phyloP scores from a whole-genome alignment of 352 stramenopile species.

The Phytopythium chamaehyphon region DNA sequence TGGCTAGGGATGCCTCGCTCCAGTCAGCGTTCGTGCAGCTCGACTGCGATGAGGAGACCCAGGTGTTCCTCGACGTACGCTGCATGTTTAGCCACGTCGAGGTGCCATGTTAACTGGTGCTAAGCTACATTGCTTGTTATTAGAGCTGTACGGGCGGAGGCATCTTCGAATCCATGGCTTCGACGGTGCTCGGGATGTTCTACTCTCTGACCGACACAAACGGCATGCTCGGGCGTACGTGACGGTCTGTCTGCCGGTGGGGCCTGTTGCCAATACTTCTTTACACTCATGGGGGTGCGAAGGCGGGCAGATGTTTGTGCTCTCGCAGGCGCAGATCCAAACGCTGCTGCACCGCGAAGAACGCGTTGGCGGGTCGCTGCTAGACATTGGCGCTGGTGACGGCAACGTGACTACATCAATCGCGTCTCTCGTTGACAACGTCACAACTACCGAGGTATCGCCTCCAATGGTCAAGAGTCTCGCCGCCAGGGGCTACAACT shows the following conservation, averaged over 20 bases:
- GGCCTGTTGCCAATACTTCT: no score
- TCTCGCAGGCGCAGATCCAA: slow-evolving; percentile 68
- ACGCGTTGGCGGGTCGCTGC: slow-evolving; percentile 41
- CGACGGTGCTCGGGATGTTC: slow-evolving; percentile 67
- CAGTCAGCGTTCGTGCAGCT: slow-evolving; percentile 62
- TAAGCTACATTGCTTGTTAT: slow-evolving; percentile 1
- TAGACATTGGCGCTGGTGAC: slow-evolving; percentile 82
- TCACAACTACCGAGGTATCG: slow-evolving; percentile 75
- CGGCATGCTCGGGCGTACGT: slow-evolving; percentile 77
- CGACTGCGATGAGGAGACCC: slow-evolving; percentile 72
- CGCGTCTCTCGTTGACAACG: slow-evolving; percentile 66
- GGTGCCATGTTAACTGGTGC: not conserved
- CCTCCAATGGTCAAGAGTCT: slow-evolving; percentile 74
- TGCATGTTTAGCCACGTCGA: not conserved
- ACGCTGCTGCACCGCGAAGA: slow-evolving; percentile 51
- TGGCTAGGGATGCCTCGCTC: slow-evolving; percentile 47
- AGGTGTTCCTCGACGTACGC: slow-evolving; percentile 62
- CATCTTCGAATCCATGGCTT: slow-evolving; percentile 60
- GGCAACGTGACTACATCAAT: slow-evolving; percentile 79
- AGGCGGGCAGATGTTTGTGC: slow-evolving; percentile 86
- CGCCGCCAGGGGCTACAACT: slow-evolving; percentile 74
- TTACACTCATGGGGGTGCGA: not conserved
- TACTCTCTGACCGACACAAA: slow-evolving; percentile 84
- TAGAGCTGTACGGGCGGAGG: slow-evolving; percentile 75
- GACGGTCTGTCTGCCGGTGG: no score